Evolutionary conservation across 2,329 filamentous ascomycete species (phyloP).

Genomic region (Exophiala spinifera): DNA sequence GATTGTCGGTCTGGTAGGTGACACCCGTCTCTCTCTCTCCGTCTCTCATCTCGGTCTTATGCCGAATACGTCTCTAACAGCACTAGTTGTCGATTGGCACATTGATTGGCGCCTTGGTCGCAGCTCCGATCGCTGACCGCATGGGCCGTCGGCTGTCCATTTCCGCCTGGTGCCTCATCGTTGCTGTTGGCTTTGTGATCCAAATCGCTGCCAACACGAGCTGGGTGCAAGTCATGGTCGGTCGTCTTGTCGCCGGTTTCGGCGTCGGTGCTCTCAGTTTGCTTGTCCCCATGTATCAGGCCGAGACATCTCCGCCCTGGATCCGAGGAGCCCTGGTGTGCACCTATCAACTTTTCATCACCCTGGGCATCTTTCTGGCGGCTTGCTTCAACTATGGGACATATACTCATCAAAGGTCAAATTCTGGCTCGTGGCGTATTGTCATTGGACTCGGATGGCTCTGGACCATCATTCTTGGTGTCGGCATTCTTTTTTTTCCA

Average conservation of each 20-base stretch:
- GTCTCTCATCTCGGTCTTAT: too few relatives aligned
- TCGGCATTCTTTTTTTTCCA: conserved; percentile 53
- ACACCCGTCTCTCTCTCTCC: not conserved
- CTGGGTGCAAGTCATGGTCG: conserved; percentile 43
- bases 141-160: conserved; percentile 44
- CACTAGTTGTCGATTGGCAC: conserved; percentile 44
- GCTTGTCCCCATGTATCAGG: conserved; percentile 47
- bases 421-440: conserved; percentile 42
- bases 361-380: conserved; percentile 46
- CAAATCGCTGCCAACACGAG: conserved; percentile 40
- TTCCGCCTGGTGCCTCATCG: conserved; percentile 38
- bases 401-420: conserved; percentile 14
- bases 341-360: conserved; percentile 48
- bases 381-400: conserved; percentile 47
- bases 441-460: conserved; percentile 57
- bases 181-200: conserved; percentile 41
- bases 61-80: not conserved
- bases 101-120: conserved; percentile 41
- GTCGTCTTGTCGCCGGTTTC: conserved; percentile 43
- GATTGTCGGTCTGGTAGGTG: conserved; percentile 41
- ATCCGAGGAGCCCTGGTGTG: conserved; percentile 45
- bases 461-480: conserved; percentile 52
- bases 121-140: conserved; percentile 45
- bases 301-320: conserved; percentile 43
- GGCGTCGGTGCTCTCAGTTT: conserved; percentile 44